Base-by-base conservation (phyloP, 2,329 filamentous ascomycete species). In the Curvularia sp. region DNA sequence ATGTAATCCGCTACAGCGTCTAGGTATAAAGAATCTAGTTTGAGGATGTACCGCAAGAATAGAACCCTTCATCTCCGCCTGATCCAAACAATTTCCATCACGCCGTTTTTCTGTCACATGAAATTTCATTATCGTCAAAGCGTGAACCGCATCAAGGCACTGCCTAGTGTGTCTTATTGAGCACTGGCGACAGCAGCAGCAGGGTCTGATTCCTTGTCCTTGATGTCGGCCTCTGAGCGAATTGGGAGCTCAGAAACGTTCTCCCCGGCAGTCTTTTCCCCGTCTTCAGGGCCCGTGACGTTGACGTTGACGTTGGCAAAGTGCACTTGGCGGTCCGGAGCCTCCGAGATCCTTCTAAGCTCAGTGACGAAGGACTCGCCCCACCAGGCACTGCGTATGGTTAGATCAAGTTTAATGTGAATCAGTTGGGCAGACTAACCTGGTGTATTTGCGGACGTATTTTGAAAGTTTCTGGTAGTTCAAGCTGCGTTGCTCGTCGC, bases 381-480 rank as follows among this genome's bases (percentile, higher is more conserved):
- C 94, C 94, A 98, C 89, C 95, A 97, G 9, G 93, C 91, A 76
- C 92, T 88, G 59, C 30, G 50, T 25, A n/a, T 9, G 45, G 62
- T 77, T 66, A 74, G 67, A 52, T 32, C 5, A n/a, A 9, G 7
- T 21, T 10, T 4, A 1, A 32, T 41, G 12, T 7, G 5, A n/a
- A 1, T 10, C 6, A 3, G 19, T 12, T 10, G 21, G 13, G 15
- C 7, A 42, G 9, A 51, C 60, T 53, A 77, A 86, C 85, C 85
- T 96, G 1, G 95, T 99, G 80, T 97, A 98, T 81, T 97, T 97
- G 80, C 93, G 94, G 59, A 98, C 92, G 74, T 98, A 98, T 79
- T 91, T 91, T 74, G 95, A 91, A 58, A 99, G 83, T 78, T 97
- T 97, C 74, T 89, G 87, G 80, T 92, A 97, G 79, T 97, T 97